phyloP scores from a whole-genome alignment of 2,329 filamentous ascomycete genomes.

The Aspergillus quadrilineatus region DNA sequence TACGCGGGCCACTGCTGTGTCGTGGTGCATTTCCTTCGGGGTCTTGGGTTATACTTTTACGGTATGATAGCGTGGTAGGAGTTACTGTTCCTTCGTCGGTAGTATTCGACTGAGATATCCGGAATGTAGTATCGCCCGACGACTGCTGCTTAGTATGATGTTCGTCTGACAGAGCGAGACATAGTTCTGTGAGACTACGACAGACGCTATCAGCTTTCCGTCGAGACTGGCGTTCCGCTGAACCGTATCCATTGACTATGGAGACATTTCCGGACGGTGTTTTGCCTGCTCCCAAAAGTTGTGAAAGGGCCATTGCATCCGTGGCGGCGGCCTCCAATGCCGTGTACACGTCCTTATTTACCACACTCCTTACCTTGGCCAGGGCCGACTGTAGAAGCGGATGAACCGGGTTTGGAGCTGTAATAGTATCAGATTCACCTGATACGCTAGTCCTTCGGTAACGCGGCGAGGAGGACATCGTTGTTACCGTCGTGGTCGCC shows the following conservation, averaged over 20 bases:
- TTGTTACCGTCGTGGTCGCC: constrained; percentile 86
- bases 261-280: constrained; percentile 52
- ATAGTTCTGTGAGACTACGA: constrained; percentile 87
- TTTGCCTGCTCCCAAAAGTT: constrained; percentile 72
- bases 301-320: constrained; percentile 76
- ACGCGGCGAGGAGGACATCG: constrained; percentile 85
- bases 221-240: constrained; percentile 77
- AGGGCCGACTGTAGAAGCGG: constrained; percentile 79
- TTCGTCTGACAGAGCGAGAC: constrained; percentile 74
- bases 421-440: constrained; percentile 35
- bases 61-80: constrained; percentile 33
- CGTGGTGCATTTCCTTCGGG: constrained; percentile 31
- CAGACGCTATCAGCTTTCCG: constrained; percentile 92
- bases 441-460: constrained; percentile 55
- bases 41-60: constrained; percentile 41
- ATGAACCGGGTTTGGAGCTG: constrained; percentile 59
- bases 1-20: constrained; percentile 30
- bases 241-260: constrained; percentile 37
- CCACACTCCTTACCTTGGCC: constrained; percentile 68
- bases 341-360: constrained; percentile 71
- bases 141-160: constrained; percentile 31
- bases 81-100: constrained; percentile 27
- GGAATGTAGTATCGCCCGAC: constrained; percentile 28
- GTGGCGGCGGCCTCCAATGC: constrained; percentile 76
- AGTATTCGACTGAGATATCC: constrained; percentile 23